Conservation (phyloP, 2,329 filamentous ascomycete species). For the Cadophora sp. region DNA sequence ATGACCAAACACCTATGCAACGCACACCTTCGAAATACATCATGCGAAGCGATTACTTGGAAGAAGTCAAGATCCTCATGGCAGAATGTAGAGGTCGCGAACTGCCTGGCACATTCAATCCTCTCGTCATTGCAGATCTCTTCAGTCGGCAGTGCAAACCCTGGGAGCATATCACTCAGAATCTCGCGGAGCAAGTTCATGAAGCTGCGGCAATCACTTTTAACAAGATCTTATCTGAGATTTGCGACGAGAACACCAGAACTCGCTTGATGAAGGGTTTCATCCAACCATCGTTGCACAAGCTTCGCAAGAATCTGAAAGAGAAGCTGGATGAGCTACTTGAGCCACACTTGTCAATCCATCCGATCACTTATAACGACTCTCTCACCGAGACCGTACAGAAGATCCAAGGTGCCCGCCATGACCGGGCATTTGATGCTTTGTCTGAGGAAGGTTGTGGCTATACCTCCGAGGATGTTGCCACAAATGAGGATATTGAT, state of each 20-base stretch:
- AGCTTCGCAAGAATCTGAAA: slow-evolving; percentile 15
- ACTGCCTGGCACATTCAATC: slow-evolving; percentile 24
- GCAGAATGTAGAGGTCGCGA: slow-evolving; percentile 19
- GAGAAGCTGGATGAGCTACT: slow-evolving; percentile 20
- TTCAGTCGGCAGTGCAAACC: slow-evolving; percentile 24
- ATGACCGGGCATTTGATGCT: slow-evolving; percentile 16
- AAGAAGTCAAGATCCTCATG: slow-evolving; percentile 16
- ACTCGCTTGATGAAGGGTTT: slow-evolving; percentile 15
- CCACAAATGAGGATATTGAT: not conserved
- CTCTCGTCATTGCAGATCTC: slow-evolving; percentile 24
- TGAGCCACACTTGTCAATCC: slow-evolving; percentile 13
- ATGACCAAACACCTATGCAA: not conserved
- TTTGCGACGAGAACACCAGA: slow-evolving; percentile 19
- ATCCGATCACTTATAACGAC: slow-evolving; percentile 27
- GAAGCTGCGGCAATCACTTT: slow-evolving; percentile 18
- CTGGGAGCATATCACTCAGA: slow-evolving; percentile 20
- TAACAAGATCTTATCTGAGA: slow-evolving; percentile 17
- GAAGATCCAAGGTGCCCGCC: slow-evolving; percentile 14
- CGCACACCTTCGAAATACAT: not conserved
- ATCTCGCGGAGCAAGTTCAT: slow-evolving; percentile 19
- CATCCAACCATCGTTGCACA: slow-evolving; percentile 17
- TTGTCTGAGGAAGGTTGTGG: not conserved
- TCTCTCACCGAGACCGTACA: slow-evolving; percentile 19
- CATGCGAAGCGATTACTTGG: slow-evolving; percentile 16
- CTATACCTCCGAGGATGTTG: not conserved